phyloP scores from a whole-genome alignment of 2,329 filamentous ascomycete species.

The Cordyceps militaris region DNA sequence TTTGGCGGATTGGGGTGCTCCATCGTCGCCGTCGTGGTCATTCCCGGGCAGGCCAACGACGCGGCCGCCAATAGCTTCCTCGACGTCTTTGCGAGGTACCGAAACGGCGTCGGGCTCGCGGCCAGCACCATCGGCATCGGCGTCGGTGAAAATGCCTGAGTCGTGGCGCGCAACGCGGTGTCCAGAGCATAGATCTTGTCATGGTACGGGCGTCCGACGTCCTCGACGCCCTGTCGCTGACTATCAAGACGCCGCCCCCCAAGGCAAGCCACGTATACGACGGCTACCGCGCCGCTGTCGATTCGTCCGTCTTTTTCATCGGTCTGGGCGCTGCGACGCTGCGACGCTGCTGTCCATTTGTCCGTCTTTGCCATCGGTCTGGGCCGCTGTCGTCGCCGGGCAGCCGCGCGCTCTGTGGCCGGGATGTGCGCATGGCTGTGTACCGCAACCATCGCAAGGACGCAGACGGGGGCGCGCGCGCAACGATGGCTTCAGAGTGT shows the following conservation, averaged over 20 bases:
- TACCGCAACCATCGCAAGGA: neutral
- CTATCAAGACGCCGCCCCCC: too few relatives aligned
- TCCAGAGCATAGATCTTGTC: neutral
- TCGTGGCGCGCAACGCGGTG: too few relatives aligned
- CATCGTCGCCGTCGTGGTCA: too few relatives aligned
- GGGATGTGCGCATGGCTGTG: neutral
- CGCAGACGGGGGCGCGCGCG: constrained; percentile 6
- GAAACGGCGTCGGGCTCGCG: constrained; percentile 16
- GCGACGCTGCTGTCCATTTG: too few relatives aligned
- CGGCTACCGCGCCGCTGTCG: neutral
- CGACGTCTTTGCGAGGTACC: constrained; percentile 30
- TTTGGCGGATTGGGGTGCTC: too few relatives aligned
- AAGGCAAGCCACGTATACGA: neutral
- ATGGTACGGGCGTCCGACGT: too few relatives aligned
- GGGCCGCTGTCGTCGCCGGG: neutral
- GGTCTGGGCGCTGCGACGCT: too few relatives aligned
- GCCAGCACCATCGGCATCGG: constrained; percentile 28
- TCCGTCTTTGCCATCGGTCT: neutral
- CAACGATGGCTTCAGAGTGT: neutral
- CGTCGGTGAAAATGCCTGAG: constrained; percentile 29
- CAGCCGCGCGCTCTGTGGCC: neutral
- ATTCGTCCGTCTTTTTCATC: neutral
- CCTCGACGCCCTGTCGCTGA: too few relatives aligned
- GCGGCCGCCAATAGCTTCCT: constrained; percentile 34
- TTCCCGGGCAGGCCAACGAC: constrained; percentile 34